Base-by-base conservation (phyloP, 148 eudicot species). In the Diospyros lotus region DNA sequence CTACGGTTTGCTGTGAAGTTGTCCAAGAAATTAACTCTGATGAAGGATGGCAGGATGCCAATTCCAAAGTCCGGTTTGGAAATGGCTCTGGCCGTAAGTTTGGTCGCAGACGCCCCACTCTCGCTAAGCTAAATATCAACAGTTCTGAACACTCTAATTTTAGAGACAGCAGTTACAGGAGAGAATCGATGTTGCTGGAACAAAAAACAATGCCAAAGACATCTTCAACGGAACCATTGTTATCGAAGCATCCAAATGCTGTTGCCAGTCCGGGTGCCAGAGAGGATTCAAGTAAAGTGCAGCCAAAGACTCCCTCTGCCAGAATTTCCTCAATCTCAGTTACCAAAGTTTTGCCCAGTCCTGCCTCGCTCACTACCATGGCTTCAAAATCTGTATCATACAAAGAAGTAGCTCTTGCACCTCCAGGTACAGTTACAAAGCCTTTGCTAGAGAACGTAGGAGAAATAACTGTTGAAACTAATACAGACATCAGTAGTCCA, bases 31-130 rank as follows among this genome's bases (percentile, higher is more conserved):
- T 80, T 13, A 86, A 71, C 71, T 87, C 97, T 2, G 93, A 96
- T 73, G 97, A 96, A 75, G 98, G 99, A 55, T 96, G 99, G 98
- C 97, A 91, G 78, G 98, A 91, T 84, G 99, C 99, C 53, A 93
- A 78, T 80, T 77, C 99, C 12, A 96, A 87, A 73, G 81, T 82
- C 68, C 87, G 97, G 52, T 79, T 93, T 44, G 81, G 82, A 51
- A 89, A 78, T 76, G 69, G 79, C 40, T 77, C 82, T 43, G 75
- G 81, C 58, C 84, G 81, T 46, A 91, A 84, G 81, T 86, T 80
- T 64, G 86, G 81, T 66, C 82, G 82, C 72, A 84, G 92, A 76
- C 82, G 87, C 54, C 93, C 92, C 11, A 82, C 83, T 79, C 91
- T 88, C 78, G 78, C 88, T 53, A 91, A 87, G 84, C 82, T 96